phyloP scores from a whole-genome alignment of 345 rosid genomes.

The Eutrema japonicum region DNA sequence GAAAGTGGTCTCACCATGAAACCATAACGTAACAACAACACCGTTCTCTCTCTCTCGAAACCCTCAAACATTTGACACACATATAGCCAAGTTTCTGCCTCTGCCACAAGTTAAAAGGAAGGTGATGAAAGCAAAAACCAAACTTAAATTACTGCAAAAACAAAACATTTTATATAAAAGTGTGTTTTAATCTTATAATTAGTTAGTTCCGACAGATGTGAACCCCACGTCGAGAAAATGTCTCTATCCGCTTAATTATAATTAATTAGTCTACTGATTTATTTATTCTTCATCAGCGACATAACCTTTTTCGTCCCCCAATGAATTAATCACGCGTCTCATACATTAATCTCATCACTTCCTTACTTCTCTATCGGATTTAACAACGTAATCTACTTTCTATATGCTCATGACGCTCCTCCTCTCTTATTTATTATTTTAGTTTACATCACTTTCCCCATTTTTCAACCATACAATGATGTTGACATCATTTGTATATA shows the following conservation, averaged over 20 bases:
- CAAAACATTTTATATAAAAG: not conserved
- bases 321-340: constrained; percentile 23
- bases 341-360: constrained; percentile 12
- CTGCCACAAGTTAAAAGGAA: not conserved
- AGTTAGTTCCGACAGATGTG: constrained; percentile 23
- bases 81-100: constrained; percentile 10
- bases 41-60: constrained; percentile 37
- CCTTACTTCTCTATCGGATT: constrained; percentile 24
- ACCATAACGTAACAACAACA: constrained; percentile 23
- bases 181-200: not conserved
- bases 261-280: constrained; percentile 14
- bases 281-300: not conserved
- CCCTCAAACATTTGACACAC: constrained; percentile 36
- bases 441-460: constrained; percentile 24
- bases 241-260: constrained; percentile 18
- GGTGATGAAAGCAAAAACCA: not conserved
- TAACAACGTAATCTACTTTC: constrained; percentile 38
- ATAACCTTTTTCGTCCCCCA: constrained; percentile 1
- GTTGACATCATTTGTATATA: constrained; percentile 24
- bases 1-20: constrained; percentile 44
- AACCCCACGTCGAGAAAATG: constrained; percentile 33
- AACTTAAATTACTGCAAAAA: not conserved
- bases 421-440: constrained; percentile 25
- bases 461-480: constrained; percentile 34
- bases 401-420: constrained; percentile 44